Conservation (phyloP, 768 basidiomycete species). For the Cystobasidium onofrii region DNA sequence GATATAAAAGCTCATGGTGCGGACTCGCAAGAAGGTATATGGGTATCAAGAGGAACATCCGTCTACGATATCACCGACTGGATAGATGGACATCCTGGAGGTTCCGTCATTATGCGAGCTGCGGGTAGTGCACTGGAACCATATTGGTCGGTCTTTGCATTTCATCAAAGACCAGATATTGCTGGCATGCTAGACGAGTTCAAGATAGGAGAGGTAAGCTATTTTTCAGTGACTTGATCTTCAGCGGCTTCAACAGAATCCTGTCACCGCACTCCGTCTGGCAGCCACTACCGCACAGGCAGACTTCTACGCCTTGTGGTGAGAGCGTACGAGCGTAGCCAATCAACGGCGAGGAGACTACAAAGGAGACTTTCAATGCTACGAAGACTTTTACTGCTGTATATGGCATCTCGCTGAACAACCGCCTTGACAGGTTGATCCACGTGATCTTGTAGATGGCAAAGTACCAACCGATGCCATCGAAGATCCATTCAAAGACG, state of each 20-base stretch:
- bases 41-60: slow-evolving; percentile 6
- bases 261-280: no score
- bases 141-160: slow-evolving; percentile 24
- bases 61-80: slow-evolving; percentile 31
- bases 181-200: slow-evolving; percentile 24
- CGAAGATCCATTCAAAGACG: slow-evolving; percentile 28
- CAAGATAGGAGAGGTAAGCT: slow-evolving; percentile 22
- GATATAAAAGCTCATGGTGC: slow-evolving; percentile 27
- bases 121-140: slow-evolving; percentile 26
- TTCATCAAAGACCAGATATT: slow-evolving; percentile 11
- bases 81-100: slow-evolving; percentile 19
- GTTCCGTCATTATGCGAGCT: slow-evolving; percentile 20
- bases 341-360: no score
- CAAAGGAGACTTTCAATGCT: no score
- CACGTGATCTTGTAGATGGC: slow-evolving; percentile 23
- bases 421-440: slow-evolving; percentile 1
- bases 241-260: no score
- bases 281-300: no score
- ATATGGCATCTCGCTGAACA: not conserved
- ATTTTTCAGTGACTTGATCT: no score
- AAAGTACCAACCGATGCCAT: slow-evolving; percentile 27
- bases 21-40: slow-evolving; percentile 12
- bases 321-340: no score
- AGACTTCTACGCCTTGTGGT: no score
- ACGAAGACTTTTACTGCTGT: no score